Evolutionary conservation across 148 eudicot genomes (phyloP).

Genomic region (Vaccinium corymbosum): DNA sequence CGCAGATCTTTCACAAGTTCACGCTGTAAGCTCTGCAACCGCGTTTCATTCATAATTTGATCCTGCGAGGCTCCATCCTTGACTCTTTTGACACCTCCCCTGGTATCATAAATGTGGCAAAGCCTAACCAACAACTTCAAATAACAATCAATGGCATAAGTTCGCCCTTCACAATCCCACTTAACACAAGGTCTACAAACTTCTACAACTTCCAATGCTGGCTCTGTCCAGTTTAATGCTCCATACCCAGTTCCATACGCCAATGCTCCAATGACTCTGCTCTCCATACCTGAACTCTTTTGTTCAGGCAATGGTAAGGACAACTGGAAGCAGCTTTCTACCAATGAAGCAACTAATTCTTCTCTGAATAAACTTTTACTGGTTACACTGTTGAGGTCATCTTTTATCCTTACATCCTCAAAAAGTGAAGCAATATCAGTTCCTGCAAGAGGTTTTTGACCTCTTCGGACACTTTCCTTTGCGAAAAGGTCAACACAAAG

Average conservation of each 20-base stretch:
- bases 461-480: conserved; percentile 86
- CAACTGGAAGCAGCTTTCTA: conserved; percentile 98
- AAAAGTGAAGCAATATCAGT: conserved; percentile 94
- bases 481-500: conserved; percentile 96
- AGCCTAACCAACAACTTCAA: conserved; percentile 91
- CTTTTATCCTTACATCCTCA: conserved; percentile 75
- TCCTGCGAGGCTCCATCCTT: conserved; percentile 99
- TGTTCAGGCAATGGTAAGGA: conserved; percentile 98
- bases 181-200: conserved; percentile 96
- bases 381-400: conserved; percentile 75
- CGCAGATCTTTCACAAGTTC: conserved; percentile 73
- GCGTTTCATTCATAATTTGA: conserved; percentile 91
- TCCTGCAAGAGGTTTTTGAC: conserved; percentile 93
- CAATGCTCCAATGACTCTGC: conserved; percentile 98
- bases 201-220: conserved; percentile 97
- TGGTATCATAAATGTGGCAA: conserved; percentile 94
- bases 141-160: conserved; percentile 97
- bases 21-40: conserved; percentile 88
- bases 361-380: conserved; percentile 94
- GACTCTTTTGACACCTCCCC: conserved; percentile 95
- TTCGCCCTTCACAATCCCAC: conserved; percentile 98
- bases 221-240: conserved; percentile 96
- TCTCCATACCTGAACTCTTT: conserved; percentile 89
- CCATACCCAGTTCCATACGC: conserved; percentile 99
- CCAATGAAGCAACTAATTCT: conserved; percentile 90